Percentiles rank a stretch among this genome's conserved stretches.
Evolutionary conservation across 306 rosid genomes (phyloP).

Genomic region (Vigna mungo): DNA sequence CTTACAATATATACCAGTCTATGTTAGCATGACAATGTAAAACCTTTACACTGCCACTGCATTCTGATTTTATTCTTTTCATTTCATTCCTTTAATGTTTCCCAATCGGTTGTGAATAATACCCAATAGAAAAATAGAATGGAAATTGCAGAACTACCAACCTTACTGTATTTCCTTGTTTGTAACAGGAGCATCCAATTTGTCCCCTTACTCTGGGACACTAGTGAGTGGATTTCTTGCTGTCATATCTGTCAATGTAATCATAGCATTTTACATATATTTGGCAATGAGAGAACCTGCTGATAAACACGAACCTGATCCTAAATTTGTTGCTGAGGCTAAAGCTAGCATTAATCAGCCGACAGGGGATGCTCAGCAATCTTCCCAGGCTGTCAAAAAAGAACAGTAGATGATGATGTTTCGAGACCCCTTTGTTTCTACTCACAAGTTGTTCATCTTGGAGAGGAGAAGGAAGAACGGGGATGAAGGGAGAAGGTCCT

Average conservation of each 20-base stretch:
- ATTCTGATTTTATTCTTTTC: background rate
- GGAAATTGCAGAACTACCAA: slow-evolving; percentile 16
- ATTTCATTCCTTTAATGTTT: slow-evolving; percentile 1
- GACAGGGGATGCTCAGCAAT: slow-evolving; percentile 47
- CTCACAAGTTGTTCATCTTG: slow-evolving; percentile 22
- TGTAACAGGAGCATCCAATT: slow-evolving; percentile 61
- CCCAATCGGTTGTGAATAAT: background rate
- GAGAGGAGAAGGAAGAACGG: slow-evolving; percentile 30
- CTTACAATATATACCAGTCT: background rate
- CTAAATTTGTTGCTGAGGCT: slow-evolving; percentile 80
- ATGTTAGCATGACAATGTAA: background rate
- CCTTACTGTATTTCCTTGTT: background rate
- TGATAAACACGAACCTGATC: slow-evolving; percentile 78
- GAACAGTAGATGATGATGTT: slow-evolving; percentile 54
- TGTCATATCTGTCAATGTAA: slow-evolving; percentile 82
- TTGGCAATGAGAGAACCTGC: slow-evolving; percentile 93
- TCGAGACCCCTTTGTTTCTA: slow-evolving; percentile 31
- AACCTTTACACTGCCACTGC: background rate
- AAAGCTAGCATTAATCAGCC: slow-evolving; percentile 74
- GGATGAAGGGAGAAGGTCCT: slow-evolving; percentile 52
- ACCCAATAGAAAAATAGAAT: background rate
- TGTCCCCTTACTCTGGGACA: slow-evolving; percentile 80
- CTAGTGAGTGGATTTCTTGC: slow-evolving; percentile 90
- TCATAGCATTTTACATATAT: slow-evolving; percentile 79
- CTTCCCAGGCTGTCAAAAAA: slow-evolving; percentile 66